Evolutionary conservation across 2,329 filamentous ascomycete genomes (phyloP).

Genomic region (Cordyceps cicadae): DNA sequence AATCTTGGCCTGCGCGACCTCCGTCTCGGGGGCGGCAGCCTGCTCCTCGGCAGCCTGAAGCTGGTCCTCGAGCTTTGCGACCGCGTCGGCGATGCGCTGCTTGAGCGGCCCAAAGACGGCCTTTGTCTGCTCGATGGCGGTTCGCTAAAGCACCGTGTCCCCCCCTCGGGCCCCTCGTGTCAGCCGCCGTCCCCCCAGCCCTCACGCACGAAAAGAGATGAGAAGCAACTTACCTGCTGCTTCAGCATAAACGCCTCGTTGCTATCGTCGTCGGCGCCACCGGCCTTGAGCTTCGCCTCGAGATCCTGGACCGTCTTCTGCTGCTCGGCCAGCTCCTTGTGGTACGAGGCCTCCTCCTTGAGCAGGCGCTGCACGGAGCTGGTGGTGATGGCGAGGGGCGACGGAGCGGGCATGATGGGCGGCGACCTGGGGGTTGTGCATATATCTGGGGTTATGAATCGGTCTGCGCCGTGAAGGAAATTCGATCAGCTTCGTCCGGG

Average conservation of each 20-base stretch:
- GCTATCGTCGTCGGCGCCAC: conserved; percentile 49
- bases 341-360: conserved; percentile 87
- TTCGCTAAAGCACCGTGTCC: conserved; percentile 43
- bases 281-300: conserved; percentile 47
- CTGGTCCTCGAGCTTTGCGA: conserved; percentile 66
- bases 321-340: conserved; percentile 74
- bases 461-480: not conserved
- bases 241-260: conserved; percentile 74
- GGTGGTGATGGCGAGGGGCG: conserved; percentile 70
- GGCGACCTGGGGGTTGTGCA: not conserved
- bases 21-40: conserved; percentile 35
- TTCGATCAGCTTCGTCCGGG: not conserved
- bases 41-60: conserved; percentile 56
- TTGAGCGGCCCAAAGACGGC: conserved; percentile 68
- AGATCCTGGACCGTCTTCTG: conserved; percentile 62
- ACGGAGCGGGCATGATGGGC: conserved; percentile 62
- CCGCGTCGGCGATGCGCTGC: conserved; percentile 61
- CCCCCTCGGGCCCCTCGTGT: no score
- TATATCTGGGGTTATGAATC: not conserved
- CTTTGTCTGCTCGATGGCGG: conserved; percentile 80
- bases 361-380: conserved; percentile 73
- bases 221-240: conserved; percentile 61
- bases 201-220: not conserved
- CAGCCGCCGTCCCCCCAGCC: not conserved
- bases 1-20: conserved; percentile 48